Evolutionary conservation across 345 rosid genomes (phyloP).

Genomic region (Erodium maritimum): DNA sequence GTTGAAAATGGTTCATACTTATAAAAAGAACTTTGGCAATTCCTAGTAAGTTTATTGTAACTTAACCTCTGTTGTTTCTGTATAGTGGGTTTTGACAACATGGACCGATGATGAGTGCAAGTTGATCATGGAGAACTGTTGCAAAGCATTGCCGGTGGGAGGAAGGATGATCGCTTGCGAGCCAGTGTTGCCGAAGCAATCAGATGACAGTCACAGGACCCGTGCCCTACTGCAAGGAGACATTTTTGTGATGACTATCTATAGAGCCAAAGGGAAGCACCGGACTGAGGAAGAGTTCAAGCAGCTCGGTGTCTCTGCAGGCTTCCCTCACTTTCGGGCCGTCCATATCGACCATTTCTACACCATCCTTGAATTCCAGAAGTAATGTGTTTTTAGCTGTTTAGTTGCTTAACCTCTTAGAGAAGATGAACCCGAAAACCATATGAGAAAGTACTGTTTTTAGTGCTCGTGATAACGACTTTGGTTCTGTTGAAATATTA

Average conservation of each 20-base stretch:
- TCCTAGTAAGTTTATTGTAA: not conserved
- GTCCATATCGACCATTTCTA: conserved; percentile 48
- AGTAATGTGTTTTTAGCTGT: conserved; percentile 17
- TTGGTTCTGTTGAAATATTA: too few relatives aligned
- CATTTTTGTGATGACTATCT: conserved; percentile 72
- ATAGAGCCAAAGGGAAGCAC: conserved; percentile 68
- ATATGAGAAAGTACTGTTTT: conserved; percentile 8
- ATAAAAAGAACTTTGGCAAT: too few relatives aligned
- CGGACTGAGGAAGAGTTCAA: conserved; percentile 61
- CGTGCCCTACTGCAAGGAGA: conserved; percentile 74
- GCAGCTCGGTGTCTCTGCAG: conserved; percentile 50
- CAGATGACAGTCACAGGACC: conserved; percentile 62
- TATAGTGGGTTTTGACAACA: conserved; percentile 69
- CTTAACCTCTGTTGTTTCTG: not conserved
- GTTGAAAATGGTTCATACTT: too few relatives aligned
- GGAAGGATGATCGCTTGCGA: conserved; percentile 83
- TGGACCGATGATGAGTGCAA: conserved; percentile 82
- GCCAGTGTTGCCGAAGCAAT: conserved; percentile 55
- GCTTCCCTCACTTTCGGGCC: conserved; percentile 45
- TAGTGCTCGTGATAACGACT: too few relatives aligned
- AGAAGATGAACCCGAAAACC: conserved; percentile 6
- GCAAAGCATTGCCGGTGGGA: conserved; percentile 55
- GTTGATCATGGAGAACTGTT: conserved; percentile 68
- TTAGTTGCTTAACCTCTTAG: not conserved
- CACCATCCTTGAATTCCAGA: conserved; percentile 66